Percentiles rank a stretch among this genome's conserved stretches.
phyloP scores from a whole-genome alignment of 1,284 basidiomycete genomes.

The Ceratobasidium sp. region DNA sequence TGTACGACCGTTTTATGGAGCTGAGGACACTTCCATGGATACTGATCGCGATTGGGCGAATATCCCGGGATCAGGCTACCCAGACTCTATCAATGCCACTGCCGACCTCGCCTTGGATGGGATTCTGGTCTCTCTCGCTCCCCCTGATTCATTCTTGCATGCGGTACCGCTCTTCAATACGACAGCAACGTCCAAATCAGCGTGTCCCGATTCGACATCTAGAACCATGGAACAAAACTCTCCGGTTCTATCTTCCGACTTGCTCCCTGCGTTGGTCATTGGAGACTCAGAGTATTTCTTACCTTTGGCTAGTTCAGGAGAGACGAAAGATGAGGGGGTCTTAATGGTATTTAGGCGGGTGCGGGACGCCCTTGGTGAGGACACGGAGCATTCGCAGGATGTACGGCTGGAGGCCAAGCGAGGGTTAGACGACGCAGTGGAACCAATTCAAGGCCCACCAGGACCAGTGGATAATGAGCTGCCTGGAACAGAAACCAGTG shows the following conservation, averaged over 20 bases:
- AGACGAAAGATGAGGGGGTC: neutral
- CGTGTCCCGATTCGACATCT: neutral
- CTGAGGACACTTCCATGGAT: neutral
- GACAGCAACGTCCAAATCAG: neutral
- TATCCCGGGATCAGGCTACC: neutral
- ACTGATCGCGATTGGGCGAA: neutral
- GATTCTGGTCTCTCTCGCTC: neutral
- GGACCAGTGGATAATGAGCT: neutral
- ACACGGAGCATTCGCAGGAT: neutral
- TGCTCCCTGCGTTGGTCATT: neutral
- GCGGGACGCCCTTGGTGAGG: neutral
- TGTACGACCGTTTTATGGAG: constrained; percentile 19
- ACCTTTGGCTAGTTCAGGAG: neutral
- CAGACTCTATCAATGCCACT: neutral
- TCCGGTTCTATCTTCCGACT: neutral
- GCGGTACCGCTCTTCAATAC: neutral
- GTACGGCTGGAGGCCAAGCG: neutral
- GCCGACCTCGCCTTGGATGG: neutral
- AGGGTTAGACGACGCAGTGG: neutral
- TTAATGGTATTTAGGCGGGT: neutral
- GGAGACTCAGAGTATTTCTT: neutral
- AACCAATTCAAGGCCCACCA: neutral
- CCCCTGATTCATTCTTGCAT: neutral
- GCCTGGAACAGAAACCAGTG: too few species aligned
- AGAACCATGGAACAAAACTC: neutral